Conservation (phyloP, 345 rosid species). For the Bruguiera parviflora region DNA sequence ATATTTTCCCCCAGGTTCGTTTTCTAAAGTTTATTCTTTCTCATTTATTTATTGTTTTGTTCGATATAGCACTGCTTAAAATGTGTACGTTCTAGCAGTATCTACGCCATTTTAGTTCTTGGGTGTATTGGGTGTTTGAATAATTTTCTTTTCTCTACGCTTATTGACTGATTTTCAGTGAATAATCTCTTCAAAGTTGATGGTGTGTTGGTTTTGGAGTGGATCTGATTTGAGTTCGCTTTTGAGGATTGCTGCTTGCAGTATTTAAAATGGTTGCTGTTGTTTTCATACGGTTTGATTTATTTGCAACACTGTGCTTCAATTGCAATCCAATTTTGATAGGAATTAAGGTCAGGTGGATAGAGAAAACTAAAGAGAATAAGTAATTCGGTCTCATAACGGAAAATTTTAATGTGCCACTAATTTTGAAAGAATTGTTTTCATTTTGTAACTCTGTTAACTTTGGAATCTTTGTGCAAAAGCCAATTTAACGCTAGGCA, state of each 20-base stretch:
- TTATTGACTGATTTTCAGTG: no score
- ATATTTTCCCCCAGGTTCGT: slow-evolving; percentile 6
- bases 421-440: no score
- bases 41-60: not conserved
- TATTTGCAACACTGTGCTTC: not conserved
- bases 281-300: not conserved
- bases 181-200: no score
- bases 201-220: no score
- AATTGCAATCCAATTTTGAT: not conserved
- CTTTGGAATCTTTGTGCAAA: no score
- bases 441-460: no score
- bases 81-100: not conserved
- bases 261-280: not conserved
- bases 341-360: no score
- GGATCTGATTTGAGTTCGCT: no score
- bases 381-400: no score
- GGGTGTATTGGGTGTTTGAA: not conserved
- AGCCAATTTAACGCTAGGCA: not conserved
- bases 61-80: not conserved
- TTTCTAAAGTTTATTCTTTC: not conserved
- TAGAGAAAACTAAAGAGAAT: no score
- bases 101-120: not conserved
- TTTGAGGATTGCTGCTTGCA: not conserved
- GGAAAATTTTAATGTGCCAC: no score
- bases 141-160: not conserved